Conservation (phyloP, 768 basidiomycete species). For the Heimioporus sp. region DNA sequence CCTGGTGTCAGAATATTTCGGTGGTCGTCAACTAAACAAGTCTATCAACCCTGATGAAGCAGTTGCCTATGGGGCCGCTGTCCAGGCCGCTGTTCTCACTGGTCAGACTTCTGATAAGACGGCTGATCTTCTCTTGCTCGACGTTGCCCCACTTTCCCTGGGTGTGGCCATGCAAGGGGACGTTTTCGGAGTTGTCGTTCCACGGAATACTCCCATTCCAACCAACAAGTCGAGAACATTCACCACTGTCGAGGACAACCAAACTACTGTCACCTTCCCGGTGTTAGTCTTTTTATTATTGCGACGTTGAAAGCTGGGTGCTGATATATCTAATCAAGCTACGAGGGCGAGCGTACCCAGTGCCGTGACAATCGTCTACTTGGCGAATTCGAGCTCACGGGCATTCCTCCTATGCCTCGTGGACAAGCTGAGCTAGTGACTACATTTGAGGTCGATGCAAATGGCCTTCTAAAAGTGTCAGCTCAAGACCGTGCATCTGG, state of each 20-base stretch:
- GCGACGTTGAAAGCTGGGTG: neutral
- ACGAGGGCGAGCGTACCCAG: constrained; percentile 99
- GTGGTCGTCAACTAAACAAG: constrained; percentile 98
- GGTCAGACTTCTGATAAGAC: constrained; percentile 99
- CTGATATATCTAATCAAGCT: constrained; percentile 41
- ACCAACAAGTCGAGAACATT: constrained; percentile 99
- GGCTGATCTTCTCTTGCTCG: constrained; percentile 95
- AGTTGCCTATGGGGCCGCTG: constrained; percentile 99
- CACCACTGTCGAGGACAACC: constrained; percentile 99
- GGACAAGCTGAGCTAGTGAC: constrained; percentile 99
- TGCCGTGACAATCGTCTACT: constrained; percentile 99
- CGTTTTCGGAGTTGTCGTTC: constrained; percentile 99
- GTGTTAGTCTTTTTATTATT: constrained; percentile 52
- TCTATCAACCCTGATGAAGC: constrained; percentile 99
- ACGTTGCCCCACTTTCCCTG: constrained; percentile 96
- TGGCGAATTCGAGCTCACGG: constrained; percentile 98
- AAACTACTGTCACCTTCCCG: constrained; percentile 99
- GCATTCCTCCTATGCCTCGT: constrained; percentile 98
- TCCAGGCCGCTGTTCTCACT: constrained; percentile 98
- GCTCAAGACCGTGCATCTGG: constrained; percentile 98
- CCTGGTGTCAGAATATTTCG: constrained; percentile 97
- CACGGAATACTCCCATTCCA: constrained; percentile 98
- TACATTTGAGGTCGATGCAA: constrained; percentile 99
- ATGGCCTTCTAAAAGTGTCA: constrained; percentile 98
- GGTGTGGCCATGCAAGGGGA: constrained; percentile 99